Percentiles rank a stretch among this genome's conserved stretches.
Evolutionary conservation across 345 rosid species (phyloP).

Genomic region (Sisymbrium altissimum): DNA sequence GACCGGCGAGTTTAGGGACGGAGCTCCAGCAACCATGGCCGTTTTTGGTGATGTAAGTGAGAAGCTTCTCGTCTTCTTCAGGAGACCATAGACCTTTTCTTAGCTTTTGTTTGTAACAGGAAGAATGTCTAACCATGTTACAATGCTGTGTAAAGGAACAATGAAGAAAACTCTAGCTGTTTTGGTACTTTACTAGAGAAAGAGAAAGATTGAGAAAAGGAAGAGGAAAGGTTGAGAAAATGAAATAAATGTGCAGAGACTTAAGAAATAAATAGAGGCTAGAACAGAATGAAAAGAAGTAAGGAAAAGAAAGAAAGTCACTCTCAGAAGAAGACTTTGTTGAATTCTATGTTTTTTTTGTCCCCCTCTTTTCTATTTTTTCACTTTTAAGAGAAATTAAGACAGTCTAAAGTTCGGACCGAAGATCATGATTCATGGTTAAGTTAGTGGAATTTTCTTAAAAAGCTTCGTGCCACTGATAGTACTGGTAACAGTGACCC

Average conservation of each 20-base stretch:
- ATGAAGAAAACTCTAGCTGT: background rate
- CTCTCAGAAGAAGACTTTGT: background rate
- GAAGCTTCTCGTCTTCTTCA: slow-evolving; percentile 80
- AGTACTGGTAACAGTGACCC: background rate
- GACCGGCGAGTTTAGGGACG: slow-evolving; percentile 73
- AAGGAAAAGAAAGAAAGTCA: background rate
- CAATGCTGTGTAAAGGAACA: slow-evolving; percentile 11
- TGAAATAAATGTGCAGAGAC: slow-evolving; percentile 35
- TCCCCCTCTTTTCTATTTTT: background rate
- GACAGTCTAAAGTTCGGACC: slow-evolving; percentile 7
- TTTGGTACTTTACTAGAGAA: background rate
- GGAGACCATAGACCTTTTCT: slow-evolving; percentile 87
- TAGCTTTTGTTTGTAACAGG: slow-evolving; percentile 66
- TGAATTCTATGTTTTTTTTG: background rate
- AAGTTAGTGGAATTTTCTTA: background rate
- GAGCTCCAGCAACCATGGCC: slow-evolving; percentile 88
- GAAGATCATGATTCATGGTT: background rate
- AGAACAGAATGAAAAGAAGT: background rate
- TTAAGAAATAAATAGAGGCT: background rate
- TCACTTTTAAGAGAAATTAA: background rate
- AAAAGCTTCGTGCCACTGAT: background rate
- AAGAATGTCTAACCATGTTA: slow-evolving; percentile 60
- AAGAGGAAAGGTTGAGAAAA: slow-evolving; percentile 36
- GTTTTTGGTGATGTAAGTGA: slow-evolving; percentile 50
- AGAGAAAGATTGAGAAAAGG: slow-evolving; percentile 31